Percentiles rank a stretch among this genome's conserved stretches.
Conservation (phyloP, 2,329 filamentous ascomycete species). For the Hymenoscyphus linearis region DNA sequence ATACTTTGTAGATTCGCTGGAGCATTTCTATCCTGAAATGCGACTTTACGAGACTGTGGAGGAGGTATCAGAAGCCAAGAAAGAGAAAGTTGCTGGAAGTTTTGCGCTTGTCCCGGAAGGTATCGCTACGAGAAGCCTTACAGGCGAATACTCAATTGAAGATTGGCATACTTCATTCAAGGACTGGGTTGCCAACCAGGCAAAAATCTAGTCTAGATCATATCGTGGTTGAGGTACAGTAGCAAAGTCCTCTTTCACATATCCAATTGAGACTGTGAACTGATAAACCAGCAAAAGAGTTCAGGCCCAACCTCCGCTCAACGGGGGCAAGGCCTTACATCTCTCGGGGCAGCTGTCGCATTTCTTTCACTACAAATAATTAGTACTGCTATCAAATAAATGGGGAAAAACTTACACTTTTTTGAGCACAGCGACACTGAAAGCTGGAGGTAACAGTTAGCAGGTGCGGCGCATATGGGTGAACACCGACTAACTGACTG, state of each 20-base stretch:
- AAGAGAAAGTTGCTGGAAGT: slow-evolving; percentile 10
- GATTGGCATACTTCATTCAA: slow-evolving; percentile 19
- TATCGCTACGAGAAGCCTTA: slow-evolving; percentile 1
- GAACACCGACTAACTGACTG: too few relatives aligned
- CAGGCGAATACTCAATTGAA: not conserved
- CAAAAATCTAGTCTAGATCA: not conserved
- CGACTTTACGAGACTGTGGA: slow-evolving; percentile 13
- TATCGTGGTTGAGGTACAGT: slow-evolving; percentile 17
- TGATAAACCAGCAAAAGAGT: too few relatives aligned
- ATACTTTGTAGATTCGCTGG: slow-evolving; percentile 23
- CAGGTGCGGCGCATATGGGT: too few relatives aligned
- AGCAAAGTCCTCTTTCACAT: slow-evolving; percentile 33
- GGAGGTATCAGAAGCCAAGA: slow-evolving; percentile 8
- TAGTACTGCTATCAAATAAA: too few relatives aligned
- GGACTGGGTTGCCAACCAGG: slow-evolving; percentile 17
- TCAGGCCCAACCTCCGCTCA: too few relatives aligned
- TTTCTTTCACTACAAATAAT: too few relatives aligned
- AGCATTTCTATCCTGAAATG: slow-evolving; percentile 23
- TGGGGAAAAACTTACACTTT: too few relatives aligned
- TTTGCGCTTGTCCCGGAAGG: slow-evolving; percentile 21
- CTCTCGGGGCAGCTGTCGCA: too few relatives aligned
- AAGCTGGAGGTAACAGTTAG: too few relatives aligned
- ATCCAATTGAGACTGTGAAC: too few relatives aligned
- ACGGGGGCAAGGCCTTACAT: too few relatives aligned
- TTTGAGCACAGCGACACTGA: too few relatives aligned